A percentile compares a stretch with the other conserved stretches of the same genome.
phyloP scores from a whole-genome alignment of 2,329 filamentous ascomycete genomes.

The Clonostachys sp. region DNA sequence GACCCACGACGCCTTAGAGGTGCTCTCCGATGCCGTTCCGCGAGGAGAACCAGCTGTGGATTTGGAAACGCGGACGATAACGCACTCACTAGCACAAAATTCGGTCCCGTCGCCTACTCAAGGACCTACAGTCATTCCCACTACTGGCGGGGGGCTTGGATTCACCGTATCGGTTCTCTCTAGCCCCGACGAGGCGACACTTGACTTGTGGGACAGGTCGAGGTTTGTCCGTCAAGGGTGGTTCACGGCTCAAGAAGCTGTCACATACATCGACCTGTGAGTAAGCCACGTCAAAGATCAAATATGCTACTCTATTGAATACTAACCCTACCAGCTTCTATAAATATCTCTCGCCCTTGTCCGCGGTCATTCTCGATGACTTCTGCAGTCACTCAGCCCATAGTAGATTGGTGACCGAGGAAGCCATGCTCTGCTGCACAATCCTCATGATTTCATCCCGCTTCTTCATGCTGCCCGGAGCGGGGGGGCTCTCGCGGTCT shows the following conservation, averaged over 20 bases:
- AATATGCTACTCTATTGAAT: too few species aligned
- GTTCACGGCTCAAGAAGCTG: constrained; percentile 15
- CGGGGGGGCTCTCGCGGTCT: constrained; percentile 10
- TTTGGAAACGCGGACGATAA: not conserved
- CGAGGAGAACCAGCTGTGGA: not conserved
- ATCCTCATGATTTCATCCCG: constrained; percentile 12
- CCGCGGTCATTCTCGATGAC: not conserved
- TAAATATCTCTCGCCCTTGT: not conserved
- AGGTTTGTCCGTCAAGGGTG: constrained; percentile 15
- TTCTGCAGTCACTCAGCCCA: constrained; percentile 5
- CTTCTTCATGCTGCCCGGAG: constrained; percentile 11
- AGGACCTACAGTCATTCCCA: not conserved
- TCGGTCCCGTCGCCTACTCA: not conserved
- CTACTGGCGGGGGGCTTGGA: too few species aligned
- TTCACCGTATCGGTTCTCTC: constrained; percentile 9
- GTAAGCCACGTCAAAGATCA: too few species aligned
- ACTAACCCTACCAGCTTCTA: not conserved
- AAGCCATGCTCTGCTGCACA: constrained; percentile 13
- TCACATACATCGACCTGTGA: constrained; percentile 14
- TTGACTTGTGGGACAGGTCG: constrained; percentile 15
- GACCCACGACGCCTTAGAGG: not conserved
- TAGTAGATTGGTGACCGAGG: constrained; percentile 5
- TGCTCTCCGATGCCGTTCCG: not conserved
- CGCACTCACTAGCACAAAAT: not conserved
- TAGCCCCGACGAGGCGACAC: constrained; percentile 8